Percentiles rank a stretch among this genome's conserved stretches.
Evolutionary conservation across 179 eudicot genomes (phyloP).

Genomic region (Sideroxylon spinosum): DNA sequence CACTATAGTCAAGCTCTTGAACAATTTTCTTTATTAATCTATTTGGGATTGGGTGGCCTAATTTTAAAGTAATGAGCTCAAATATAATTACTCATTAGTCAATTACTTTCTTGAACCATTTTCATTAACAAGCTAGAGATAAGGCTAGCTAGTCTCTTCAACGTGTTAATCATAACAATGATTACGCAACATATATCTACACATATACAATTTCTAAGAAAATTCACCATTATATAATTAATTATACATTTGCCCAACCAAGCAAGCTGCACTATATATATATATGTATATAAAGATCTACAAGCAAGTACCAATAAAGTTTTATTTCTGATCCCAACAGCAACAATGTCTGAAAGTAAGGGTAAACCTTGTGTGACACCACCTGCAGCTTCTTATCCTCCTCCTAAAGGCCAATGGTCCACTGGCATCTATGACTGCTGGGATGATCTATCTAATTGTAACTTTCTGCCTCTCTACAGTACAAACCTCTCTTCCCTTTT

Average conservation of each 20-base stretch:
- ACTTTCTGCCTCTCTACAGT: neutral
- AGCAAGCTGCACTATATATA: too few species aligned
- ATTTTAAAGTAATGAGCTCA: too few species aligned
- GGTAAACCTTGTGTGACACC: too few species aligned
- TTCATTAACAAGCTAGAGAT: neutral
- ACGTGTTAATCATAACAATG: neutral
- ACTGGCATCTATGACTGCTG: conserved; percentile 30
- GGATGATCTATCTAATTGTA: conserved; percentile 32
- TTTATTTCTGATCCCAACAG: too few species aligned
- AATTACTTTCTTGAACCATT: too few species aligned
- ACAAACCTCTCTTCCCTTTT: neutral
- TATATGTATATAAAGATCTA: neutral
- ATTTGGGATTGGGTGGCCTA: too few species aligned
- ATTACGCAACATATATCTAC: neutral
- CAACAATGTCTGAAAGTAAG: neutral
- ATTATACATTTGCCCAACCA: too few species aligned
- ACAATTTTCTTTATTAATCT: neutral
- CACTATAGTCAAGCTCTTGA: neutral
- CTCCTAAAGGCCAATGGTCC: conserved; percentile 31
- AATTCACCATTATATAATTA: neutral
- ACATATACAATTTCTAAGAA: neutral
- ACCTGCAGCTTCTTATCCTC: neutral
- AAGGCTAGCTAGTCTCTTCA: neutral
- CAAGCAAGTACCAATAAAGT: neutral
- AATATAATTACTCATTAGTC: too few species aligned